Evolutionary conservation across 1,284 basidiomycete genomes (phyloP).

Genomic region (Fistulinella cinereoalba): DNA sequence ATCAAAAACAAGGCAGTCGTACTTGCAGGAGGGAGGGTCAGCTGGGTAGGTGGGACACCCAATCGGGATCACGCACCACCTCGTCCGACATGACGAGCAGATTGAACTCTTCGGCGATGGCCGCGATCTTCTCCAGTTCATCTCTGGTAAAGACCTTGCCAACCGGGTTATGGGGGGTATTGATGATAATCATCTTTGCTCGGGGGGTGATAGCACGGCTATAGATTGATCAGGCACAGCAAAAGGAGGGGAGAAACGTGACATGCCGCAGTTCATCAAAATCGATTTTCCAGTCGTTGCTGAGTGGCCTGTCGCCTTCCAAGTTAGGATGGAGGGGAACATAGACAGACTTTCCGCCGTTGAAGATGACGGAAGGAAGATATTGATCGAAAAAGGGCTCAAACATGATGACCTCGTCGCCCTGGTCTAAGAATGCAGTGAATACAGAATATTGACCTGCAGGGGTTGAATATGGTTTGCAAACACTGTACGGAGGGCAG

Average conservation of each 20-base stretch:
- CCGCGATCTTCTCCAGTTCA: conserved; percentile 85
- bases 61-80: conserved; percentile 64
- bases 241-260: background rate
- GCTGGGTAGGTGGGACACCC: background rate
- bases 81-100: conserved; percentile 94
- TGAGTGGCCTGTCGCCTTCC: conserved; percentile 52
- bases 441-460: conserved; percentile 86
- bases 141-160: conserved; percentile 89
- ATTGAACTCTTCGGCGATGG: conserved; percentile 89
- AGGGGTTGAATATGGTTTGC: background rate
- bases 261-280: conserved; percentile 78
- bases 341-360: conserved; percentile 90
- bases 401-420: conserved; percentile 97
- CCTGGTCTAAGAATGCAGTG: conserved; percentile 82
- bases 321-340: conserved; percentile 90
- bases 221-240: background rate
- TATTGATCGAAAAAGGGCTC: conserved; percentile 99
- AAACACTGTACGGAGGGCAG: conserved; percentile 2
- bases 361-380: conserved; percentile 88
- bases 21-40: conserved; percentile 46
- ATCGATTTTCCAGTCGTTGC: conserved; percentile 84
- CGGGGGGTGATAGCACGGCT: conserved; percentile 81
- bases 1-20: conserved; percentile 93
- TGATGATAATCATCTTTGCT: conserved; percentile 91
- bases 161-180: conserved; percentile 95